Base-by-base conservation (phyloP, 371 early-diverging fungal species). In the Dichotomocladium elegans region DNA sequence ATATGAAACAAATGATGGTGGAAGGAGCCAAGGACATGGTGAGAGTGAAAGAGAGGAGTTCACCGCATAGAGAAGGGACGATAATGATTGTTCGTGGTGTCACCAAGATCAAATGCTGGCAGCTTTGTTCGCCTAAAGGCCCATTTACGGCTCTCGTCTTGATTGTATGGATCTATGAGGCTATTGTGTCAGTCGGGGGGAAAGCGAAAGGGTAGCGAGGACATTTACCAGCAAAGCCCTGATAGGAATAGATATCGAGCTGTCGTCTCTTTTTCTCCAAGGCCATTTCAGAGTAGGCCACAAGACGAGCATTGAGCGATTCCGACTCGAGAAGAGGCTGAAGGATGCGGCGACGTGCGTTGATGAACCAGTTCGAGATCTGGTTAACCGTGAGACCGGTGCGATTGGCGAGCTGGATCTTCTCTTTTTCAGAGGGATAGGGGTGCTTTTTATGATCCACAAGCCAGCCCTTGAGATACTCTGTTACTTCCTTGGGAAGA, bases 311-410 rank as follows among this genome's bases (percentile, higher is more conserved):
- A 22, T 48, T 58, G 41, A 63, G 35, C 24, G 54, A 55, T 51
- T 73, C 74, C 0, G 70, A 68, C 43, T 74, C 71, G 5, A 74
- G 30, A 48, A 77, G 52, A 34, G 73, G 84, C 40, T 83, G 81
- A 27, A 83, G 31, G 15, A 81, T 81, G 24, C 93, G 77, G 31
- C 94, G 70, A 4, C 94, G 61, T 3, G 92, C 92, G 67, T 94
- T 94, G 50, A 94, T 91, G 55, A 93, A 93, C 94, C 94, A 94
- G 60, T 94, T 90, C 43, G 88, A 90, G 47, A 92, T 86, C 65
- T 94, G 94, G 41, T 81, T 86, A 37, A 87, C 68, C 6, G 75
- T 81, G 22, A 94, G 61, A 1, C 83, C 82, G 0, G 92, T 91
- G 11, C 77, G 72, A 21, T 76, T 66, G 2, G 84, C 79, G 19